Base-by-base conservation (phyloP, 2,329 filamentous ascomycete genomes). In the Hysterium pulicare region DNA sequence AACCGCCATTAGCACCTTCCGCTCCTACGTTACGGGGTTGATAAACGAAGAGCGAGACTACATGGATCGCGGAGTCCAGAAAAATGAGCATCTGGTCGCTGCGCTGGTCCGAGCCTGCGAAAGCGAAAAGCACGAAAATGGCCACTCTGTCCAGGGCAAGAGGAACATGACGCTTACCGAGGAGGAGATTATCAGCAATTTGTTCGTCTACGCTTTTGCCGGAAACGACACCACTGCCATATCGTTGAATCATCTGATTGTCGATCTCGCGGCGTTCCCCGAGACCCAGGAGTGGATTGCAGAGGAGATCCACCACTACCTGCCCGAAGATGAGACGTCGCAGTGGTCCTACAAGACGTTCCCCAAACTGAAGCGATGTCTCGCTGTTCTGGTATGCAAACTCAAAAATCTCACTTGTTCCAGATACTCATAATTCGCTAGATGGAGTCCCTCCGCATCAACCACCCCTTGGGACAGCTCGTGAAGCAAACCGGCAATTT, bases 201-300 rank as follows among this genome's bases (percentile, higher is more conserved):
- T 76, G 35, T 75, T 74, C 41, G 60, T 71, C 2, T 68, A 75
- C 49, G 74, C 71, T 28, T 62, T 77, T 36, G 75, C 75, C 0
- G 75, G 75, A 1, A 72, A 76, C 42, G 74, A 79, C 45, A 76
- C 75, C 0, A 74, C 72, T 0, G 70, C 74, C 1, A 66, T 72
- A 17, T 68, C 69, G 0, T 50, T 77, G 4, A 64, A 66, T 0
- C 74, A 68, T 41, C 57, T 68, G 0, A 50, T 75, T 1, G 55
- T 70, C 7, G 68, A 74, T 16, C 58, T 79, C 1, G 72, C 74
- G 1, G 64, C 68, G 0, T 49, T 74, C 28, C 72, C 69, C 0
- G 54, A 67, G 2, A 64, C 71, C 2, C 74, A 78, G 44, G 63
- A 70, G 5, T 77, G 71, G 73, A 38, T 74, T 0, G 50, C 57